A percentile compares a stretch with the other conserved stretches of the same genome.
Conservation (phyloP, 2,329 filamentous ascomycete genomes). For the Truncatella angustata region DNA sequence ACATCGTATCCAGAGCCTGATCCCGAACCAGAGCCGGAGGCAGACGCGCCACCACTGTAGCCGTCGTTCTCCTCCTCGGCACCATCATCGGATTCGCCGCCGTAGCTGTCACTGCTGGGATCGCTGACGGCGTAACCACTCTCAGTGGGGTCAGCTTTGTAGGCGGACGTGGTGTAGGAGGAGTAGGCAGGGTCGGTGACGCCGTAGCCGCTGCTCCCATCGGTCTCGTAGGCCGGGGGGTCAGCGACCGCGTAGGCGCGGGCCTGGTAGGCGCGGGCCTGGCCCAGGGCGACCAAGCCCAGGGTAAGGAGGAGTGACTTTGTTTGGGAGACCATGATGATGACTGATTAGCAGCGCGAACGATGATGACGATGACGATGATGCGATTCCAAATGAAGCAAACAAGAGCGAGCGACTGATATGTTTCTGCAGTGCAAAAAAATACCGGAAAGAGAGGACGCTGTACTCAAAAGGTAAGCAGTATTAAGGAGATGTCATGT, state of each 20-base stretch:
- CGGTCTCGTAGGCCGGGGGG: not conserved
- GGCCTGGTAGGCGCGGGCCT: not conserved
- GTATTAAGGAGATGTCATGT: not conserved
- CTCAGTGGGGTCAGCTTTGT: no score
- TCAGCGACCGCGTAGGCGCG: not conserved
- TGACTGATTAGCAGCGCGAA: no score
- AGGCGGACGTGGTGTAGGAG: not conserved
- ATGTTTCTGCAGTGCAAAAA: no score
- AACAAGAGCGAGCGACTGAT: not conserved
- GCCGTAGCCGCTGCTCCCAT: not conserved
- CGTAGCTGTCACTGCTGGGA: no score
- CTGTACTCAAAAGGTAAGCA: not conserved
- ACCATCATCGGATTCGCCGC: no score
- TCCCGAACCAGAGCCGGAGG: no score
- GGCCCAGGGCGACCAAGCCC: not conserved
- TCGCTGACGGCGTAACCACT: no score
- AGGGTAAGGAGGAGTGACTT: slow-evolving; percentile 1
- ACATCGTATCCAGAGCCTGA: no score
- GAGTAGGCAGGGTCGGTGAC: not conserved
- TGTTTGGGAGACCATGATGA: slow-evolving; percentile 3
- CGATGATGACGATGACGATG: no score
- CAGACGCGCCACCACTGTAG: no score
- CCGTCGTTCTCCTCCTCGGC: no score
- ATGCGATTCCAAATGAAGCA: no score
- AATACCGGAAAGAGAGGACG: not conserved